Conservation (phyloP, 305 asterid genomes). For the Fraxinus baroniana region DNA sequence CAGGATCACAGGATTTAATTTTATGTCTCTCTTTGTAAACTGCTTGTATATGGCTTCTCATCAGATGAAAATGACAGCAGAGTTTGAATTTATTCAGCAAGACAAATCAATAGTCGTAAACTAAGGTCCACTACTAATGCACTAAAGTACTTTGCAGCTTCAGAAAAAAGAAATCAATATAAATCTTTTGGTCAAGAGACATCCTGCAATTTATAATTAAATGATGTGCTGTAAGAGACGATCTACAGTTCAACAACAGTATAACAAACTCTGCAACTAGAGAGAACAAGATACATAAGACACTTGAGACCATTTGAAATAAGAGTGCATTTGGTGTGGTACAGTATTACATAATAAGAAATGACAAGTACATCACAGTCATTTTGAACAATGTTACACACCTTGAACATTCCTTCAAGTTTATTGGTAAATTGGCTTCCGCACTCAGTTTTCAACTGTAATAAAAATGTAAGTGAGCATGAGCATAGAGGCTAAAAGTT, state of each 20-base stretch:
- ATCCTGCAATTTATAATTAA: not conserved
- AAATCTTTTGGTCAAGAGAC: not conserved
- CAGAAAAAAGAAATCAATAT: not conserved
- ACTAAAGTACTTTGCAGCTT: not conserved
- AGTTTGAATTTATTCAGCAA: not conserved
- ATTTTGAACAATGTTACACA: slow-evolving; percentile 27
- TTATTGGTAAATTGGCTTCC: slow-evolving; percentile 98
- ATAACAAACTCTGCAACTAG: not conserved
- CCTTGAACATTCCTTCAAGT: slow-evolving; percentile 99
- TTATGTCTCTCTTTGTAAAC: not conserved
- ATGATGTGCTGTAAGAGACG: slow-evolving; percentile 8
- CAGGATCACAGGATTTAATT: not conserved
- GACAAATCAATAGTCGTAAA: not conserved
- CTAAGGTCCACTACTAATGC: not conserved
- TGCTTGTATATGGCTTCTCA: not conserved
- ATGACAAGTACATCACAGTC: slow-evolving; percentile 5
- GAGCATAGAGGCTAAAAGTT: not conserved
- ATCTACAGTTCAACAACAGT: slow-evolving; percentile 8
- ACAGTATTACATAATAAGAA: not conserved
- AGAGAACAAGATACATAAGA: slow-evolving; percentile 8
- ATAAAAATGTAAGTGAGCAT: slow-evolving; percentile 18
- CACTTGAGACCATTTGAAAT: not conserved
- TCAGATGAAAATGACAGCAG: not conserved
- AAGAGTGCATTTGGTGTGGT: not conserved
- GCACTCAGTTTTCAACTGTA: slow-evolving; percentile 93